These are phyloP conservation scores for Pleurotus ostreatus DNA, from an alignment of 768 basidiomycete species.

Conservation along the genomic window DNA sequence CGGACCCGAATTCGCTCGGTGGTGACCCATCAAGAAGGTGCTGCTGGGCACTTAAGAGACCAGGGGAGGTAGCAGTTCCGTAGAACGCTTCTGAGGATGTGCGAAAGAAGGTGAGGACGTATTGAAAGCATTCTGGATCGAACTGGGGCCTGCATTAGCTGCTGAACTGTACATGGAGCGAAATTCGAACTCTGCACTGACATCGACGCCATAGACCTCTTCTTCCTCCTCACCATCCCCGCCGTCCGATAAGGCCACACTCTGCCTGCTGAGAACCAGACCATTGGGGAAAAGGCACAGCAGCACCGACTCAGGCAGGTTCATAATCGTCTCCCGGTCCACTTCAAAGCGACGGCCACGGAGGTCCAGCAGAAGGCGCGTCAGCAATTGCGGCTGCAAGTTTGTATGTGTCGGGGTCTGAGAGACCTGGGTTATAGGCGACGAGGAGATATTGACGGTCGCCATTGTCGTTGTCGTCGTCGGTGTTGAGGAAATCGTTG, in stretches of 20 bases:
- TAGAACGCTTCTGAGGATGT: constrained; percentile 89
- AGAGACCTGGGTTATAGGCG: constrained; percentile 58
- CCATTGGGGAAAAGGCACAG: constrained; percentile 98
- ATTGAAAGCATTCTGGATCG: constrained; percentile 95
- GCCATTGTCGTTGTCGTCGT: constrained; percentile 25
- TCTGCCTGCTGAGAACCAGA: constrained; percentile 86
- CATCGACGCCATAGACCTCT: constrained; percentile 94
- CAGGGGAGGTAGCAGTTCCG: constrained; percentile 70
- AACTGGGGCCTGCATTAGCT: constrained; percentile 51
- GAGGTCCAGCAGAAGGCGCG: constrained; percentile 87
- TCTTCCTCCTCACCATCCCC: constrained; percentile 81
- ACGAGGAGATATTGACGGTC: constrained; percentile 37
- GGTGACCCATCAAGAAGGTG: constrained; percentile 66
- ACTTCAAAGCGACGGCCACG: constrained; percentile 90
- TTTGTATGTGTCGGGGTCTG: constrained; percentile 64
- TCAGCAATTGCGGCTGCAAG: constrained; percentile 83
- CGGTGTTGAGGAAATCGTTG: neutral
- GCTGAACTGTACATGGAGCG: constrained; percentile 5
- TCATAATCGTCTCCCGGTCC: constrained; percentile 97
- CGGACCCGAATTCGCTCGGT: constrained; percentile 57
- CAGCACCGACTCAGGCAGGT: constrained; percentile 94
- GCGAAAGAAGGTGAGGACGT: constrained; percentile 89
- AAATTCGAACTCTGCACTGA: constrained; percentile 40
- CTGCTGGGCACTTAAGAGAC: constrained; percentile 75
- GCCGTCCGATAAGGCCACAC: constrained; percentile 67